Conservation (phyloP, 1,284 basidiomycete species). For the Austropuccinia psidii region DNA sequence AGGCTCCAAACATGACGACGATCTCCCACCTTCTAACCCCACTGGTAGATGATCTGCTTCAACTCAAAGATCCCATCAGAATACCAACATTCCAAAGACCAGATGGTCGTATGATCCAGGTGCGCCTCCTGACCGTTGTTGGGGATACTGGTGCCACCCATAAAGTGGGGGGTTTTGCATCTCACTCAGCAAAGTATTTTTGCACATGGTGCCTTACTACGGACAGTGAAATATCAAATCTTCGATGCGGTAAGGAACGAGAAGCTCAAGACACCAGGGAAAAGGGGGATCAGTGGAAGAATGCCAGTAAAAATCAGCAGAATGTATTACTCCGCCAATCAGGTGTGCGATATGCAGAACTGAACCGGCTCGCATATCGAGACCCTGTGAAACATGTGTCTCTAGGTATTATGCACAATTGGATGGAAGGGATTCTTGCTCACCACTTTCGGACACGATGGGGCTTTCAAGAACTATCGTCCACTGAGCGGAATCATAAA, state of each 20-base stretch:
- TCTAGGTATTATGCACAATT: slow-evolving; percentile 21
- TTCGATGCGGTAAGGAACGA: not conserved
- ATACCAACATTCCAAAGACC: not conserved
- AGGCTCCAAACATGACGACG: not conserved
- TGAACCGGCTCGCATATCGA: not conserved
- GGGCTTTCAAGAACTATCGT: slow-evolving; percentile 14
- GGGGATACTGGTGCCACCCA: not conserved
- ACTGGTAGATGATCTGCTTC: not conserved
- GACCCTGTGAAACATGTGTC: not conserved
- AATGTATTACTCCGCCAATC: not conserved
- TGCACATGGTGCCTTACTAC: slow-evolving; percentile 7
- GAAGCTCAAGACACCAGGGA: not conserved
- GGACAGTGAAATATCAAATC: not conserved
- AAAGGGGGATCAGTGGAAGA: not conserved
- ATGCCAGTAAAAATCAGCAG: not conserved
- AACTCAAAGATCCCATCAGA: not conserved
- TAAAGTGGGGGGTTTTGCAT: not conserved
- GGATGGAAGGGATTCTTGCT: not conserved
- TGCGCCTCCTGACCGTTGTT: not conserved
- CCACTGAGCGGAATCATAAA: too few relatives aligned
- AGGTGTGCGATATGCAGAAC: not conserved
- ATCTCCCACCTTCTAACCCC: not conserved
- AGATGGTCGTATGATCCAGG: not conserved
- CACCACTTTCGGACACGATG: slow-evolving; percentile 10
- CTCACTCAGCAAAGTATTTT: slow-evolving; percentile 13